Percentiles rank a stretch among this genome's conserved stretches.
phyloP scores from a whole-genome alignment of 148 eudicot genomes.

The Simmondsia chinensis region DNA sequence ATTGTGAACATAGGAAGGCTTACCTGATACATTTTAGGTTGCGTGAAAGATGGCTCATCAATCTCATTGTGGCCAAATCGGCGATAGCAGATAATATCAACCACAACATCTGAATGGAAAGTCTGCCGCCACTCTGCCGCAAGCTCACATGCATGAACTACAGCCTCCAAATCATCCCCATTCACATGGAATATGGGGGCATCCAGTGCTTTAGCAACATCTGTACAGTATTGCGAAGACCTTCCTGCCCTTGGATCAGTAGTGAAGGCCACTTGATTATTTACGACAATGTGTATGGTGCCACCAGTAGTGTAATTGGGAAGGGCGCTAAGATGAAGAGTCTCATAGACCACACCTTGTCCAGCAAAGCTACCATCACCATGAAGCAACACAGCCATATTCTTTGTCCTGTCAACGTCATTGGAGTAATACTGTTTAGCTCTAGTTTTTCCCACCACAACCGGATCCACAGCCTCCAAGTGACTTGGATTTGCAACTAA shows the following conservation, averaged over 20 bases:
- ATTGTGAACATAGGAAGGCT: neutral
- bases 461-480: constrained; percentile 64
- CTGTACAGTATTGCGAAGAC: constrained; percentile 65
- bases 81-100: constrained; percentile 63
- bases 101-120: constrained; percentile 70
- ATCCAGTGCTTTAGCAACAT: constrained; percentile 61
- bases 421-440: constrained; percentile 56
- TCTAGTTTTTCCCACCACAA: constrained; percentile 65
- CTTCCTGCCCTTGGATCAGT: constrained; percentile 61
- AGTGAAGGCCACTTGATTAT: constrained; percentile 65
- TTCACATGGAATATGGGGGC: constrained; percentile 65
- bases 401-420: constrained; percentile 40
- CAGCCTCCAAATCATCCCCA: constrained; percentile 71
- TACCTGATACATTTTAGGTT: constrained; percentile 72
- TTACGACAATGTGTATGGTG: constrained; percentile 59
- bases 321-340: constrained; percentile 64
- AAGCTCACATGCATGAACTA: constrained; percentile 62
- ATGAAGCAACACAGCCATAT: constrained; percentile 47
- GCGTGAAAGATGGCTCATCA: constrained; percentile 72
- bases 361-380: constrained; percentile 77
- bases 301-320: constrained; percentile 63
- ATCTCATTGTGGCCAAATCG: constrained; percentile 68
- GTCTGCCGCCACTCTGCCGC: constrained; percentile 83
- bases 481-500: constrained; percentile 69
- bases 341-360: constrained; percentile 72